Percentiles rank a stretch among this genome's conserved stretches.
phyloP scores from a whole-genome alignment of 2,329 filamentous ascomycete species.

The Calonectria honghensis region DNA sequence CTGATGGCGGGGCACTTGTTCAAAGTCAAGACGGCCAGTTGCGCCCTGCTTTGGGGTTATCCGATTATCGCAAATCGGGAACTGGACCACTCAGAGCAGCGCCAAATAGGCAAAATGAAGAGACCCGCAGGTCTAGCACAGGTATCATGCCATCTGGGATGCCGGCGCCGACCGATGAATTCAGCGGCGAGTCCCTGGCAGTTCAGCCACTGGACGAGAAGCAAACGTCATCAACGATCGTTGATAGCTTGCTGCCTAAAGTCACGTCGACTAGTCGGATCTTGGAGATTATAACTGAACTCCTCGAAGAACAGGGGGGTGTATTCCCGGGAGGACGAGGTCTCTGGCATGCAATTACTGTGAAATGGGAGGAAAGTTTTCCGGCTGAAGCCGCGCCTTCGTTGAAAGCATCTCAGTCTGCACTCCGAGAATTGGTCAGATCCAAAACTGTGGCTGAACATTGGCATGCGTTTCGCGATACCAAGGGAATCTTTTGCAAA shows the following conservation, averaged over 20 bases:
- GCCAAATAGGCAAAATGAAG: constrained; percentile 37
- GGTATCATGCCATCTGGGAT: constrained; percentile 28
- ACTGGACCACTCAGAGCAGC: constrained; percentile 42
- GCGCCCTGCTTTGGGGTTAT: constrained; percentile 47
- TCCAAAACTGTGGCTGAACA: constrained; percentile 62
- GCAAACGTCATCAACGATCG: constrained; percentile 30
- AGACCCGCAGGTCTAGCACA: constrained; percentile 16
- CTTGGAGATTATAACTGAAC: constrained; percentile 53
- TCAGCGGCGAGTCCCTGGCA: constrained; percentile 14
- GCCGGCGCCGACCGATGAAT: neutral
- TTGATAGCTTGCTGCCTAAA: constrained; percentile 46
- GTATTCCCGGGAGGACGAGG: constrained; percentile 71
- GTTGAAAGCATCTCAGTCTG: constrained; percentile 62
- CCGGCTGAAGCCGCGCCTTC: constrained; percentile 63
- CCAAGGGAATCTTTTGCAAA: constrained; percentile 65
- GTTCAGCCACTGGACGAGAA: constrained; percentile 27
- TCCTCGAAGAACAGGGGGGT: constrained; percentile 61
- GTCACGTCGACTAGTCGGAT: constrained; percentile 47
- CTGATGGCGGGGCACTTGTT: constrained; percentile 48
- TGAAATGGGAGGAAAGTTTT: constrained; percentile 67
- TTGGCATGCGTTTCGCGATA: constrained; percentile 66
- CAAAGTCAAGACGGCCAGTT: constrained; percentile 48
- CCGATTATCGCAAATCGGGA: constrained; percentile 39
- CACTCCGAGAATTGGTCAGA: constrained; percentile 63
- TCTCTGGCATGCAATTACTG: constrained; percentile 68